Percentiles rank a stretch among this genome's conserved stretches.
Conservation (phyloP, 768 basidiomycete species). For the Amylocystis lapponica region DNA sequence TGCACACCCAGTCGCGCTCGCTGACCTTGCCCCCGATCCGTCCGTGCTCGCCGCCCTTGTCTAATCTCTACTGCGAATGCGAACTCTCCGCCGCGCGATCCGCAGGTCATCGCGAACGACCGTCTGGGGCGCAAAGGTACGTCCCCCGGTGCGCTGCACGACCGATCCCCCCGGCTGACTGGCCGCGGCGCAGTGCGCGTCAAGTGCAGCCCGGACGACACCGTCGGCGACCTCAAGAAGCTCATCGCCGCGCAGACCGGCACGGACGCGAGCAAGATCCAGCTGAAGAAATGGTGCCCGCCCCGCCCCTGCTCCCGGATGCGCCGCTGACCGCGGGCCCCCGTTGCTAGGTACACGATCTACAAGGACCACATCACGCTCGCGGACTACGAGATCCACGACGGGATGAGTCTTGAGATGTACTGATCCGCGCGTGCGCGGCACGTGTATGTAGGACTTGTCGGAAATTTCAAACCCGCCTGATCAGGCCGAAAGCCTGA, state of each 20-base stretch:
- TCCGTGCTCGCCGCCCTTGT: not conserved
- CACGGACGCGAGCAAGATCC: slow-evolving; percentile 79
- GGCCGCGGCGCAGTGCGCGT: slow-evolving; percentile 68
- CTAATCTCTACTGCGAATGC: not conserved
- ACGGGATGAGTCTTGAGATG: slow-evolving; percentile 93
- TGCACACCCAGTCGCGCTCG: no score
- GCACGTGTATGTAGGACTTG: slow-evolving; percentile 1
- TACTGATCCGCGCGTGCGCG: slow-evolving; percentile 38
- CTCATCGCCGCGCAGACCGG: slow-evolving; percentile 96
- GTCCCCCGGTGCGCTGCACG: slow-evolving; percentile 8
- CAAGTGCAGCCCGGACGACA: slow-evolving; percentile 93
- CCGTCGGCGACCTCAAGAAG: slow-evolving; percentile 95
- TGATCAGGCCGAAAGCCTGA: no score
- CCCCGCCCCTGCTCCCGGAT: not conserved
- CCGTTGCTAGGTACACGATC: slow-evolving; percentile 69
- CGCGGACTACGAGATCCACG: slow-evolving; percentile 87
- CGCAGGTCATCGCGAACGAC: slow-evolving; percentile 92
- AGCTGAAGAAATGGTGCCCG: slow-evolving; percentile 92
- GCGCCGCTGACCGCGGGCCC: not conserved
- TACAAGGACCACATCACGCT: slow-evolving; percentile 97
- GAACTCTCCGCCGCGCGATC: not conserved
- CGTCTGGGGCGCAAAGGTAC: slow-evolving; percentile 90
- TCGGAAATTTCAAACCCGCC: not conserved
- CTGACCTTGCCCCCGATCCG: not conserved
- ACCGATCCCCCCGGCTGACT: no score